phyloP scores from a whole-genome alignment of 805 yeast genomes.

The Kodamaea laetipori region DNA sequence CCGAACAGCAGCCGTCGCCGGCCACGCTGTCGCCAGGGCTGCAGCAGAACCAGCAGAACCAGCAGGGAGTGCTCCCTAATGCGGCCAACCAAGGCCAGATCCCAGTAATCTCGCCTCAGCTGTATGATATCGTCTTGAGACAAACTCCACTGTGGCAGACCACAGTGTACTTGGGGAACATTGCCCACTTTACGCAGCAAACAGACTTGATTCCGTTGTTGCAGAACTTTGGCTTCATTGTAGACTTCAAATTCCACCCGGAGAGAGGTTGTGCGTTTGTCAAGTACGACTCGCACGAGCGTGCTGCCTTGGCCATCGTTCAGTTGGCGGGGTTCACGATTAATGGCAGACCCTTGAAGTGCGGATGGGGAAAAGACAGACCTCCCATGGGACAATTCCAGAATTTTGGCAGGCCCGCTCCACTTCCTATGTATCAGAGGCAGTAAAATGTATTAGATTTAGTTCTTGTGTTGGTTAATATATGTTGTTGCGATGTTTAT shows the following conservation, averaged over 20 bases:
- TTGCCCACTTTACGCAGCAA: conserved; percentile 75
- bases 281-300: conserved; percentile 81
- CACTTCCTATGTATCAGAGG: conserved; percentile 32
- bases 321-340: conserved; percentile 70
- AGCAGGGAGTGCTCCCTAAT: conserved; percentile 4
- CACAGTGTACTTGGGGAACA: conserved; percentile 84
- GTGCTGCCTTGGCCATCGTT: conserved; percentile 85
- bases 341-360: conserved; percentile 75
- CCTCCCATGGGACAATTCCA: conserved; percentile 34
- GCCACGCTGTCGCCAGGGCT: conserved; percentile 3
- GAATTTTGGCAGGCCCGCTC: conserved; percentile 26
- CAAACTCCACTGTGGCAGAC: conserved; percentile 84
- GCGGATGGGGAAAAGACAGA: conserved; percentile 83
- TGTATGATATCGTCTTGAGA: conserved; percentile 69
- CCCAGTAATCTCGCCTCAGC: conserved; percentile 50
- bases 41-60: conserved; percentile 12
- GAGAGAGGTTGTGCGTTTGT: conserved; percentile 89
- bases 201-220: conserved; percentile 70
- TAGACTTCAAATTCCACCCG: conserved; percentile 76
- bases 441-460: conserved; percentile 9
- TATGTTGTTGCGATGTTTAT: too few species aligned
- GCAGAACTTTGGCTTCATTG: conserved; percentile 79
- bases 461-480: too few species aligned
- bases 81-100: conserved; percentile 14
- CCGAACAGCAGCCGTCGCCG: conserved; percentile 7